Evolutionary conservation across 2,329 filamentous ascomycete genomes (phyloP), one percentile per base, ranked within the genome.

Genomic region (Orbilia blumenaviensis): DNA sequence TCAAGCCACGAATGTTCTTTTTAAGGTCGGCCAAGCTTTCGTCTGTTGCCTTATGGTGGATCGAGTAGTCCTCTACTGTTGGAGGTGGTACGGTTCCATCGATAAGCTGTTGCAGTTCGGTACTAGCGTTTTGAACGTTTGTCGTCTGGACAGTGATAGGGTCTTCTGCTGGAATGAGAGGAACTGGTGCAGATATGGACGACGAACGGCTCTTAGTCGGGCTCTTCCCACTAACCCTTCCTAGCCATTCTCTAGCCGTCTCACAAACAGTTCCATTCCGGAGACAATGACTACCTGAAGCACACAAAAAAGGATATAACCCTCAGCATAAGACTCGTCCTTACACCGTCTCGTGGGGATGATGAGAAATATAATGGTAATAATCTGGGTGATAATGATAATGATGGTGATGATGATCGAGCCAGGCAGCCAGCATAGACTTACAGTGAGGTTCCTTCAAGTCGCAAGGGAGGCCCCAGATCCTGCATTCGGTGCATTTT

Each of bases 391-490:
- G 41, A 23, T 10, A 44, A 23, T 6, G 41, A 44, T 32, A 52
- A 16, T 16, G 14, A 21, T 12, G 14, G 48, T 21, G 34, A n/a
- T 32, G 27, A 34, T 32, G n/a, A 16, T 54, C 27, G 48, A 54
- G 48, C 48, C 48, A 56, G 50, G 18, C 7, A 25, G 18, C 32
- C 52, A 38, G 61, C 52, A 23, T 16, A 52, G 63, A 68, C 72
- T 76, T 69, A 76, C 72, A 76, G 25, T 69, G 72, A 42, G 72
- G 64, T 42, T 69, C 62, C 42, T 76, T 76, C 60, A 69, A 50
- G 32, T 76, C 72, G 42, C 72, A 76, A 52, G 56, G 46, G 32
- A 64, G 58, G 42, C 72, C 72, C 58, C 58, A 66, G 21, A 64
- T 46, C 41, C 72, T 64, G 56, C 72, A 76, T 38, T 69, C 58